A percentile compares a stretch with the other conserved stretches of the same genome.
phyloP scores from a whole-genome alignment of 1,139 yeast species.

The Yamadazyma diddensiae region DNA sequence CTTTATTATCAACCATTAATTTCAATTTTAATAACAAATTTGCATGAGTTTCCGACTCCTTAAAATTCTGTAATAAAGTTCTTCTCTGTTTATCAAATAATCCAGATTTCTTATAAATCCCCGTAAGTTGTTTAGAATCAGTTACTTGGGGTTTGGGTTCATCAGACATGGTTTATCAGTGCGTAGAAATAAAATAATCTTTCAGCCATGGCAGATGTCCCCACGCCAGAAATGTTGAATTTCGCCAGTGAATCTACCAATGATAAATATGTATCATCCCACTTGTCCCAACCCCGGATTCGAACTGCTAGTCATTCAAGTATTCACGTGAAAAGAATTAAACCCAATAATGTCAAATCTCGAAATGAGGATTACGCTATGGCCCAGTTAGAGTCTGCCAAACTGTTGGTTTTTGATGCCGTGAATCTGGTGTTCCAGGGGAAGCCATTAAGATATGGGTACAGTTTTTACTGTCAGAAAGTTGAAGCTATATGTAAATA shows the following conservation, averaged over 20 bases:
- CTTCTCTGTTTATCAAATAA: conserved; percentile 48
- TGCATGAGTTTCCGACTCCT: conserved; percentile 40
- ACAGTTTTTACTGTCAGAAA: conserved; percentile 24
- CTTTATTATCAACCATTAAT: conserved; percentile 44
- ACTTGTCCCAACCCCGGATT: conserved; percentile 7
- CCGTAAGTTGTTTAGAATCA: conserved; percentile 41
- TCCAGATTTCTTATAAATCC: conserved; percentile 49
- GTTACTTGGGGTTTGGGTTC: conserved; percentile 8
- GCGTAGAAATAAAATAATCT: neutral
- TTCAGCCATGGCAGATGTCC: conserved; percentile 9
- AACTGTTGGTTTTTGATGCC: conserved; percentile 12
- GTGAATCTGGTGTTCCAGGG: conserved; percentile 22
- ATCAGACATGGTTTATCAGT: neutral
- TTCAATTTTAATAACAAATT: conserved; percentile 41
- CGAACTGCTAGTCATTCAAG: conserved; percentile 8
- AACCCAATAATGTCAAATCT: conserved; percentile 9
- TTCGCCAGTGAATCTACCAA: conserved; percentile 2
- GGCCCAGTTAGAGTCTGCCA: conserved; percentile 13
- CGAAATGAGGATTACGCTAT: conserved; percentile 9
- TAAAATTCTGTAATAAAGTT: conserved; percentile 42
- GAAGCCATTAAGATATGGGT: conserved; percentile 19
- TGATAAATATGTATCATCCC: conserved; percentile 3
- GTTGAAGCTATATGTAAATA: conserved; percentile 35
- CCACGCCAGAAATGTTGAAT: conserved; percentile 11
- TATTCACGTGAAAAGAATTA: conserved; percentile 11